Base-by-base conservation (phyloP, 352 stramenopile genomes). In the Pythium chondricola region DNA sequence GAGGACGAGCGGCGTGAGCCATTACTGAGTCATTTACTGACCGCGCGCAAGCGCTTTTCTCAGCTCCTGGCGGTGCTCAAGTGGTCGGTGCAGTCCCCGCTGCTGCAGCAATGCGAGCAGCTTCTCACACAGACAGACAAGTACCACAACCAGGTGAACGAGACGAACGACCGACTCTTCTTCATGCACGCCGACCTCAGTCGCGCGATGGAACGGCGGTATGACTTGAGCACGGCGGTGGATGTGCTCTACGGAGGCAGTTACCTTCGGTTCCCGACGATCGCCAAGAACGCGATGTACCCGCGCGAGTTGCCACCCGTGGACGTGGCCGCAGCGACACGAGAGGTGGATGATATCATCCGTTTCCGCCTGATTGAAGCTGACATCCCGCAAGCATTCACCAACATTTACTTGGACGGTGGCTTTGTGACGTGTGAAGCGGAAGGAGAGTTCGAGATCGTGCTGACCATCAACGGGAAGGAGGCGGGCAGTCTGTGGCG, bases 101-200 rank as follows among this genome's bases (percentile, higher is more conserved):
- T 93, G 45, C 59, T 89, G 20, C 65, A 83, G 60, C 75, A 89
- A 52, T 90, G 82, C 56, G 68, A 86, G 32, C 60, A 61, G 26
- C 40, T 93, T 27, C 62, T 89, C 25, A 45, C 69, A 33, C 70
- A 85, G 39, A 69, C 76, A 5, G 61, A 88, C 32, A 55, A 37
- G 29, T 93, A 79, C 56, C 70, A 68, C 33, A 86, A 90, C 57
- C 79, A 89, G 31, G 60, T 73, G 37, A 89, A 90, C 54, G 82
- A 93, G 60, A 87, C 76, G 17, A 89, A 89, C 35, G 82, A 93
- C 43, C 74, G 82, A 8, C 58, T 93, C 10, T 93, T 89, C 56
- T 90, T 90, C 67, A 78, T 93, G 67, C 82, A 93, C 52, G 72
- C 74, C 17, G 78, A 93, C 54, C 56, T 93, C 27, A 69, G 90